Conservation (phyloP, 2,329 filamentous ascomycete genomes). For the Aspergillus uvarum region DNA sequence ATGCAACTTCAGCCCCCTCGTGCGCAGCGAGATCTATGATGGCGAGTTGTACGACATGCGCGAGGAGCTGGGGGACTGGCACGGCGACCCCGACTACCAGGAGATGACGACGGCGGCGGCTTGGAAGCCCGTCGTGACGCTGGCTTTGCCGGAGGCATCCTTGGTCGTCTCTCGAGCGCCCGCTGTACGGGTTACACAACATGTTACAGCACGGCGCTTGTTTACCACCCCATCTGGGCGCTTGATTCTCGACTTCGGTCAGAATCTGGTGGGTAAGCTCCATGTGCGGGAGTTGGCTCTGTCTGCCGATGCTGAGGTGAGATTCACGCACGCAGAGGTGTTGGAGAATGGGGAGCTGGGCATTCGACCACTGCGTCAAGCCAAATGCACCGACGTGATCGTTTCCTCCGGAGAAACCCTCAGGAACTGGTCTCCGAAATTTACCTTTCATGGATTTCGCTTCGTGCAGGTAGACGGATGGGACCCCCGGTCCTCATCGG, state of each 20-base stretch:
- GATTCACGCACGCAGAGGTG: constrained; percentile 28
- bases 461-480: constrained; percentile 52
- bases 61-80: not conserved
- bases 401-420: not conserved
- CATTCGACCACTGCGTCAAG: constrained; percentile 38
- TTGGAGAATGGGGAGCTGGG: constrained; percentile 43
- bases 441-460: constrained; percentile 55
- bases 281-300: constrained; percentile 38
- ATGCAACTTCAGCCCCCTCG: constrained; percentile 12
- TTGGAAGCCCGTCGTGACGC: not conserved
- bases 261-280: constrained; percentile 57
- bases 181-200: constrained; percentile 44
- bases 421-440: constrained; percentile 47
- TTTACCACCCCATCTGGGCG: constrained; percentile 46
- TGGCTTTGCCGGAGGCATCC: constrained; percentile 23
- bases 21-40: constrained; percentile 49
- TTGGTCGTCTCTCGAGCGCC: constrained; percentile 45
- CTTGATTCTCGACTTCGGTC: constrained; percentile 57
- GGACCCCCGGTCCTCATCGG: constrained; percentile 21
- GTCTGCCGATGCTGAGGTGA: constrained; percentile 12
- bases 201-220: constrained; percentile 27
- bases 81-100: not conserved
- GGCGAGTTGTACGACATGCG: constrained; percentile 31
- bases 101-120: not conserved
- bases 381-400: constrained; percentile 1